Evolutionary conservation across 1,139 yeast genomes (phyloP), one percentile per base, ranked within the genome.

Genomic region (Magnusiomyces tetraspermus): DNA sequence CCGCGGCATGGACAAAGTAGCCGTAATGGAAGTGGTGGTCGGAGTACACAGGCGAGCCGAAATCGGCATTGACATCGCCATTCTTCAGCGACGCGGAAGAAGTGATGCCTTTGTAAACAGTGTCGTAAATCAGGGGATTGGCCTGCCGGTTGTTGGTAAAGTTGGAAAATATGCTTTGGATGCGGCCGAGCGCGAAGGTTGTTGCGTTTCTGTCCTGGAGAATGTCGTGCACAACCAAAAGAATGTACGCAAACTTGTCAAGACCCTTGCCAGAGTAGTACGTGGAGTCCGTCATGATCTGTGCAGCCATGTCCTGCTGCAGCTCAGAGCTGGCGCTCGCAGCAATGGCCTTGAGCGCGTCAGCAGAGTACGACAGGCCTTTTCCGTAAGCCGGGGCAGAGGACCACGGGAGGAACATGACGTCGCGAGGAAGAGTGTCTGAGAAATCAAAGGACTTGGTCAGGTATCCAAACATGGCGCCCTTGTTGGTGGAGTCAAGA

Each of bases 21-120:
- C 88, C 88, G 61, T 81, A 83, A 62, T 83, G 89, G 77, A 82
- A 83, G 62, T 83, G 88, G 63, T 80, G 89, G 65, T 83, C 89
- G 60, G 82, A 82, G 66, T 83, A 83, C 64, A 76, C 79, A 13
- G 81, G 74, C 58, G 80, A 71, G 19, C 89, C 90, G 63, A 71
- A 83, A 59, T 82, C 85, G 49, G 77, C 78, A 51, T 58, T 57
- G 8, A 77, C 72, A 57, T 78, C 80, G 38, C 53, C 53, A 75
- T 64, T 52, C 24, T 47, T 50, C 47, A 62, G 55, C 1, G 76
- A 75, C 38, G 73, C 71, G 51, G 76, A 71, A 1, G 89, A 78
- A 19, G 85, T 77, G 13, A 85, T 70, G 31, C 94, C 94, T 50
- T 77, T 77, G 70, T 75, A 84, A 53, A 73, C 76, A 22, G 82